Base-by-base conservation (phyloP, 257 asterid species). In the Solanum paucissectum region DNA sequence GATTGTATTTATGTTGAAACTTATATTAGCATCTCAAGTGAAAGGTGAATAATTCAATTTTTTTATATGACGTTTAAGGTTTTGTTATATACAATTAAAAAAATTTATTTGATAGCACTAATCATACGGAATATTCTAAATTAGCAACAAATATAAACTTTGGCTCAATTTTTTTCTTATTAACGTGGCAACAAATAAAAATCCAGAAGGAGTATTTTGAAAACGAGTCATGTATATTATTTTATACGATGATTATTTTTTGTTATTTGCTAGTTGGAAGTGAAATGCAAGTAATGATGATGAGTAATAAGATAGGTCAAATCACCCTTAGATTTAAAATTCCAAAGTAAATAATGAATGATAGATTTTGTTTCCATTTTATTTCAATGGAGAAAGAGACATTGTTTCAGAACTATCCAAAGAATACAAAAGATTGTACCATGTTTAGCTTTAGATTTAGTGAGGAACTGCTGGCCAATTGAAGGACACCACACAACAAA, bases 391-490 rank as follows among this genome's bases (percentile, higher is more conserved):
- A 84, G 86, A 86, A 42, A 44, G 36, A 83, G 23, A 87, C 89
- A 72, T 58, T 75, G 87, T 82, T 23, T 88, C 92, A 93, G 94
- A 89, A 38, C 14, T 34, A 86, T 92, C 81, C 60, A 44, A 92
- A 90, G 91, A 91, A 90, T 27, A 92, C 93, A 93, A 93, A 92
- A 94, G 94, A 93, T 94, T 91, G 92, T 91, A 91, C 93, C 88
- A 27, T 62, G 88, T 90, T 87, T 93, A 90, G 91, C 87, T 89
- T 72, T 60, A 93, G 97, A 93, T 91, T 91, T 91, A 85, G 87
- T 94, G 92, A 90, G 33, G 60, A 20, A 76, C 36, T 76, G 60
- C 7, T 76, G 60, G 60, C 21, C 60, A 40, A 76, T n/a, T 40
- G 6, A 32, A 40, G 23, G 60, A 16, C 44, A 16, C 79, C 32